These are phyloP conservation scores for Fonsecaea pugnacius DNA, from an alignment of 2,329 filamentous ascomycete species.

Conservation along the genomic window DNA sequence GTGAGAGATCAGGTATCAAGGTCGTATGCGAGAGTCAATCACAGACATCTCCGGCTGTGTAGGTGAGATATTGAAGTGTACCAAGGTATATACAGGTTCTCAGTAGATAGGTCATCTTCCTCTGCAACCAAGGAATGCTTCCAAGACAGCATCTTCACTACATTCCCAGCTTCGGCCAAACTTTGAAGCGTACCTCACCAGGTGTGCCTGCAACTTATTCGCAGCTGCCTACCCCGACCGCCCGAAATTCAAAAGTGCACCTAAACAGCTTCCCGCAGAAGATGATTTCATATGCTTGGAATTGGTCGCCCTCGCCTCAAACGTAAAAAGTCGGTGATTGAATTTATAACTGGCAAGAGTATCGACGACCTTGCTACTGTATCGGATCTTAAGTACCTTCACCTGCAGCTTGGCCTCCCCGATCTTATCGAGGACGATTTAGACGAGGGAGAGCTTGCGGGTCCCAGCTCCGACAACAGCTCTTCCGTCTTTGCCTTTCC, in stretches of 20 bases:
- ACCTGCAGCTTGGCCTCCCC: conserved; percentile 34
- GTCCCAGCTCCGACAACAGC: conserved; percentile 42
- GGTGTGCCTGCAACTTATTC: not conserved
- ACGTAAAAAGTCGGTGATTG: conserved; percentile 52
- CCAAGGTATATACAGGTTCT: not conserved
- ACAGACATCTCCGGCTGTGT: not conserved
- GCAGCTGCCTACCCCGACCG: conserved; percentile 10
- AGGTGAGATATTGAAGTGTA: not conserved
- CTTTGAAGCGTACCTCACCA: conserved; percentile 5
- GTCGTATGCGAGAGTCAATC: not conserved
- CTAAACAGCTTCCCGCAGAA: conserved; percentile 13
- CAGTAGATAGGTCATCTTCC: not conserved
- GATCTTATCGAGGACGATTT: conserved; percentile 44
- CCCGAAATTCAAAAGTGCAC: conserved; percentile 13
- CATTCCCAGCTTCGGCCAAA: not conserved
- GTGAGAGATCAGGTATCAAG: conserved; percentile 1
- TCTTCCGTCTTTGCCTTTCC: conserved; percentile 37
- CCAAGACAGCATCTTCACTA: not conserved
- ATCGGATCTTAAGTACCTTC: conserved; percentile 38
- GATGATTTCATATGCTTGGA: conserved; percentile 36
- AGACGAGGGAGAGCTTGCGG: conserved; percentile 44
- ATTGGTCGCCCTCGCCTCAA: conserved; percentile 33
- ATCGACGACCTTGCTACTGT: conserved; percentile 48
- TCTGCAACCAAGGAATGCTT: not conserved
- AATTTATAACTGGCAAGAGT: conserved; percentile 60